Evolutionary conservation across 164 flowering plant species (phyloP).

Genomic region (Euptelea pleiosperma): DNA sequence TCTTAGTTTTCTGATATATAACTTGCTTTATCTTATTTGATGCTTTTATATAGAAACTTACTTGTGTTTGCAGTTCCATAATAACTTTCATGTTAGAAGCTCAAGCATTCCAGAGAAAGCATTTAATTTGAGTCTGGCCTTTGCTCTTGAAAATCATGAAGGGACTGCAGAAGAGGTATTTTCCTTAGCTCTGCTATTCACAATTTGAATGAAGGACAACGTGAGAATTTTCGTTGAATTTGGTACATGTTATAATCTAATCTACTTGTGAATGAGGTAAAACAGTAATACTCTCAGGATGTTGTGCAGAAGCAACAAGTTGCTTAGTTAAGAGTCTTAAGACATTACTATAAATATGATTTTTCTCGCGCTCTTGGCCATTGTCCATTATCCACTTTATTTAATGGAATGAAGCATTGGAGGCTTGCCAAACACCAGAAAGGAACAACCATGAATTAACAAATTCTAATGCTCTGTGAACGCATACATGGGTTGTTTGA

Average conservation of each 20-base stretch:
- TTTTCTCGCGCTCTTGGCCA: too few species aligned
- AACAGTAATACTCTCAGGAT: background rate
- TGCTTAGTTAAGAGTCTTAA: too few species aligned
- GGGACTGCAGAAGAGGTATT: constrained; percentile 89
- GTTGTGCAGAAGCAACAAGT: background rate
- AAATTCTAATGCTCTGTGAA: too few species aligned
- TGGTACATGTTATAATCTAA: background rate
- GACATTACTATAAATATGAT: too few species aligned
- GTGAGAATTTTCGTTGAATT: too few species aligned
- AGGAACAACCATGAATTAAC: too few species aligned
- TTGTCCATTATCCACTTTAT: too few species aligned
- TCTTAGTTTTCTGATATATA: background rate
- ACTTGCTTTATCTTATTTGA: constrained; percentile 12
- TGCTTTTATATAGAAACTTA: constrained; percentile 5
- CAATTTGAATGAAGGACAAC: background rate
- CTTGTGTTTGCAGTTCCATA: constrained; percentile 53
- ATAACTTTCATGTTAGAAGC: constrained; percentile 45
- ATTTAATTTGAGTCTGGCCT: constrained; percentile 45
- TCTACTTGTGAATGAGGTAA: background rate
- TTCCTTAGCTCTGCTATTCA: background rate
- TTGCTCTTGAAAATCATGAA: constrained; percentile 60
- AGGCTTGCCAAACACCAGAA: too few species aligned
- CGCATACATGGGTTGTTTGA: too few species aligned
- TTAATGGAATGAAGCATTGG: too few species aligned
- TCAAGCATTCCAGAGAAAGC: constrained; percentile 34